A percentile compares a stretch with the other conserved stretches of the same genome.
These are phyloP conservation scores for Hanseniaspora pseudoguilliermondii DNA, from an alignment of 805 yeast species.

Conservation along the genomic window DNA sequence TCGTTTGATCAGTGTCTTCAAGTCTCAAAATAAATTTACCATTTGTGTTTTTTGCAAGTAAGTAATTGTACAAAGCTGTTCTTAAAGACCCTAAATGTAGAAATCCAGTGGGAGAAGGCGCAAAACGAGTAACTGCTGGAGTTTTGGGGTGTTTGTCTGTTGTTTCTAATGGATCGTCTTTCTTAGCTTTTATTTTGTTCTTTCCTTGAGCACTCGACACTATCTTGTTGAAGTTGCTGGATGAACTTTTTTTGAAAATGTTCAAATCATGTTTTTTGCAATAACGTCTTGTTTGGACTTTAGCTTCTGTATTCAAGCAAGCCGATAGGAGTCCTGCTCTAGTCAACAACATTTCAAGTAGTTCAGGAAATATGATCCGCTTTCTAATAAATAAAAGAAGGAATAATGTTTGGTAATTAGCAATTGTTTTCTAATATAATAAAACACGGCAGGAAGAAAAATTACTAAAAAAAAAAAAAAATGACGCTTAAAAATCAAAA, in stretches of 20 bases:
- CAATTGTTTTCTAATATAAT: too few species aligned
- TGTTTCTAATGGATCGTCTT: conserved; percentile 14
- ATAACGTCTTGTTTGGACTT: not conserved
- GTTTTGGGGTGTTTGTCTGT: conserved; percentile 29
- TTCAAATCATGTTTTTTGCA: not conserved
- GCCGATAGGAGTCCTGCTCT: too few species aligned
- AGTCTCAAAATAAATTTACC: conserved; percentile 73
- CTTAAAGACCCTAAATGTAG: conserved; percentile 88
- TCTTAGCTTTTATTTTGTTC: conserved; percentile 14
- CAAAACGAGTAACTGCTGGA: conserved; percentile 82
- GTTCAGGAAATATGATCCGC: too few species aligned
- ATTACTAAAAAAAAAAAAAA: too few species aligned
- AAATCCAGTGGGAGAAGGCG: conserved; percentile 95
- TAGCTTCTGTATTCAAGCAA: not conserved
- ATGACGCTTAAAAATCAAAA: too few species aligned
- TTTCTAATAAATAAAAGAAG: too few species aligned
- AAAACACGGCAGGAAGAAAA: too few species aligned
- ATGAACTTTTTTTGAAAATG: not conserved
- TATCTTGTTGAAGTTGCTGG: not conserved
- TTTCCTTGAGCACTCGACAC: not conserved
- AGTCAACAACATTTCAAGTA: not conserved
- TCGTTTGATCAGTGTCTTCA: conserved; percentile 83
- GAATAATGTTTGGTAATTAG: too few species aligned
- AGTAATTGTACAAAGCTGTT: conserved; percentile 82
- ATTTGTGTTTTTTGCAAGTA: conserved; percentile 63